Percentiles rank a stretch among this genome's conserved stretches.
phyloP scores from a whole-genome alignment of 108 stramenopile genomes.

The Pseudonitzschia multiseries region DNA sequence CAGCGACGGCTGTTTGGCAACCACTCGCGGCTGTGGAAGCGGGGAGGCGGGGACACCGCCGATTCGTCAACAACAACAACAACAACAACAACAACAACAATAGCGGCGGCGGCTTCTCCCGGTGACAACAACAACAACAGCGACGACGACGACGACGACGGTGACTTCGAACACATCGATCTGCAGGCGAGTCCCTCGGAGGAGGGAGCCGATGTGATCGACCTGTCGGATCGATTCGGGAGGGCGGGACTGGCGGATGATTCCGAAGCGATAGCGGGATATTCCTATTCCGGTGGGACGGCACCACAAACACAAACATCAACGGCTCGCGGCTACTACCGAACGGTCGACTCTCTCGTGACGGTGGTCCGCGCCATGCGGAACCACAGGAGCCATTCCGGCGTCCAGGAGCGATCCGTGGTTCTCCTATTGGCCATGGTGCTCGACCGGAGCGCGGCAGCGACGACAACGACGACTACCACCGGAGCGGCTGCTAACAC shows the following conservation, averaged over 20 bases:
- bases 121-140: background rate
- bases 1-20: background rate
- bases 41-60: too few relatives aligned
- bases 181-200: background rate
- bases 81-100: background rate
- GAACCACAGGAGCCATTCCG: constrained; percentile 27
- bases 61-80: too few relatives aligned
- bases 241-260: background rate
- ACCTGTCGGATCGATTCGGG: background rate
- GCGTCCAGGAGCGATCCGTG: constrained; percentile 33
- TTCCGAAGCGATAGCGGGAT: too few relatives aligned
- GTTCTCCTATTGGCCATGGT: constrained; percentile 24
- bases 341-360: background rate
- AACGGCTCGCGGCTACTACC: background rate
- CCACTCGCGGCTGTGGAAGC: background rate
- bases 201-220: background rate
- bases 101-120: background rate
- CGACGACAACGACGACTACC: background rate
- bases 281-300: too few relatives aligned
- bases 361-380: constrained; percentile 26
- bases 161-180: too few relatives aligned
- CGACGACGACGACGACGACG: background rate
- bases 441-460: constrained; percentile 12
- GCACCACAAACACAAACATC: too few relatives aligned
- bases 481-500: background rate